Evolutionary conservation across 352 stramenopile species (phyloP).

Genomic region (Blastocystis sp.): DNA sequence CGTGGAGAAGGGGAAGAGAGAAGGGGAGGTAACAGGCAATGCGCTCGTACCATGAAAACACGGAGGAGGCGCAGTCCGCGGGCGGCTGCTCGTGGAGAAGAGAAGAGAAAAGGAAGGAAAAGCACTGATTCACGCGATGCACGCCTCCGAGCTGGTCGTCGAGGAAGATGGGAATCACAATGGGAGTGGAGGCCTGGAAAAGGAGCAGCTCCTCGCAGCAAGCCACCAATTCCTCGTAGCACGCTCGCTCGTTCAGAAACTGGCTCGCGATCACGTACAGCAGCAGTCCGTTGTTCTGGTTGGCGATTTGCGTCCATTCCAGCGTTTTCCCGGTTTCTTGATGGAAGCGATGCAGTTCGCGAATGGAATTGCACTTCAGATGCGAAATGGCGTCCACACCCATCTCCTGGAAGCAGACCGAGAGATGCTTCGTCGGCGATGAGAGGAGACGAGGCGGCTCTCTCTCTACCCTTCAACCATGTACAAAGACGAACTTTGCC

Average conservation of each 20-base stretch:
- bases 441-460: background rate
- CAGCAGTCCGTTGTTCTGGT: slow-evolving; percentile 8
- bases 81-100: background rate
- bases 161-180: slow-evolving; percentile 35
- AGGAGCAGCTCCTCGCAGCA: background rate
- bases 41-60: background rate
- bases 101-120: background rate
- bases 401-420: background rate
- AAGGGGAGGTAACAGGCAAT: slow-evolving; percentile 30
- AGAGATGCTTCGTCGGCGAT: background rate
- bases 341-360: slow-evolving; percentile 6
- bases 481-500: background rate
- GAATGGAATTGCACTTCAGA: slow-evolving; percentile 47
- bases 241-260: slow-evolving; percentile 28
- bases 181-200: background rate
- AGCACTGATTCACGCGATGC: slow-evolving; percentile 6
- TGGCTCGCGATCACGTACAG: slow-evolving; percentile 46
- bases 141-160: slow-evolving; percentile 37
- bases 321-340: background rate
- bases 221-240: slow-evolving; percentile 44
- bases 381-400: slow-evolving; percentile 42
- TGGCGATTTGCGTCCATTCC: slow-evolving; percentile 15
- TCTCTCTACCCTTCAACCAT: background rate
- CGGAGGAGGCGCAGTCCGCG: background rate
- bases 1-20: background rate